A percentile compares a stretch with the other conserved stretches of the same genome.
These are phyloP conservation scores for Neodidymelliopsis sp. DNA, from an alignment of 2,329 filamentous ascomycete species.

Conservation along the genomic window DNA sequence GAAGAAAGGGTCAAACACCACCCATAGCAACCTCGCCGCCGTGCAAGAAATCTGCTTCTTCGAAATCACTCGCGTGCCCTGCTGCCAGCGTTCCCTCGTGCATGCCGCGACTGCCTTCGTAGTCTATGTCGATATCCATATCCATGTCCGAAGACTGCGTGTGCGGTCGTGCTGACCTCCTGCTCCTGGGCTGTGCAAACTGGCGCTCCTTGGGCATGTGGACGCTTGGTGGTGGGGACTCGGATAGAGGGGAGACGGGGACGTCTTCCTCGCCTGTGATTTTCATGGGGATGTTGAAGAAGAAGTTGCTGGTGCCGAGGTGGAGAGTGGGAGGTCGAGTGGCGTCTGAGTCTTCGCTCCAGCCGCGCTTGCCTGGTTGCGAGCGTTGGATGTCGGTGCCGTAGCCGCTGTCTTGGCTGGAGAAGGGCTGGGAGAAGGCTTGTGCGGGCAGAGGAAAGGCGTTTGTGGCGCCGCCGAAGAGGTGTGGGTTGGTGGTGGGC, in stretches of 20 bases:
- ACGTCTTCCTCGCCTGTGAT: conserved; percentile 40
- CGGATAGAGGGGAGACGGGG: conserved; percentile 46
- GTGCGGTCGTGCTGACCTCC: conserved; percentile 29
- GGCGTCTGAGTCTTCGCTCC: conserved; percentile 50
- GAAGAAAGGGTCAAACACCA: conserved; percentile 32
- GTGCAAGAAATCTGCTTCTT: conserved; percentile 68
- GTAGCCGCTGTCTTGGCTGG: conserved; percentile 40
- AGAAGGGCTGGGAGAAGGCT: conserved; percentile 45
- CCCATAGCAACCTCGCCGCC: conserved; percentile 44
- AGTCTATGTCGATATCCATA: conserved; percentile 38
- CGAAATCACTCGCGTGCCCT: conserved; percentile 65
- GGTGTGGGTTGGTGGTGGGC: conserved; percentile 50
- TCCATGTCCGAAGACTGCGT: conserved; percentile 26
- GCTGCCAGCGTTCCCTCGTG: conserved; percentile 45
- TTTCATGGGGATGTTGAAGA: conserved; percentile 32
- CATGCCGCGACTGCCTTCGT: conserved; percentile 36
- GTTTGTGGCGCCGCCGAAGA: conserved; percentile 46
- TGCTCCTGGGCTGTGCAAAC: conserved; percentile 36
- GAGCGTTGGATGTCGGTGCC: conserved; percentile 34
- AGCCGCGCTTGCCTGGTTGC: conserved; percentile 52
- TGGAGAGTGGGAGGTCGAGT: conserved; percentile 22
- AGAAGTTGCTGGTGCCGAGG: conserved; percentile 29
- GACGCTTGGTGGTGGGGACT: conserved; percentile 35
- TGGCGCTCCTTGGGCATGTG: conserved; percentile 28
- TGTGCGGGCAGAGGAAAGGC: conserved; percentile 43